Base-by-base conservation (phyloP, 2,329 filamentous ascomycete species). In the Claviceps cyperi region DNA sequence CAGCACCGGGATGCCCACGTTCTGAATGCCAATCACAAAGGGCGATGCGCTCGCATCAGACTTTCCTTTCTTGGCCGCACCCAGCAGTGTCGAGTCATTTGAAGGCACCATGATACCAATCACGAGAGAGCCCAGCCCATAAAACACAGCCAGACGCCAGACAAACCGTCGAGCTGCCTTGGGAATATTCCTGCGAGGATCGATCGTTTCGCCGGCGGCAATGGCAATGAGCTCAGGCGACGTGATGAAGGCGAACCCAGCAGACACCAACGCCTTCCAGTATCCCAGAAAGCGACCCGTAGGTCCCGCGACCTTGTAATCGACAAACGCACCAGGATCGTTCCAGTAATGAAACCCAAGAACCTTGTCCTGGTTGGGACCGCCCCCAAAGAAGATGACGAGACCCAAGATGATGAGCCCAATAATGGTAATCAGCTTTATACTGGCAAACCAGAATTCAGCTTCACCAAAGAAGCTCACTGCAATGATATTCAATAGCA, bases 1-100 rank as follows among this genome's bases (percentile, higher is more conserved):
- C 2, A 86, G 72, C 1, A 72, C 75, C 2, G 68, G 65, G 57
- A 90, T 86, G 11, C 77, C 73, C 5, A 83, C 73, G 21, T 76
- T 70, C 60, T 80, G 73, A 66, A 87, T 86, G 35, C 83, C 82
- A 55, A 81, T 76, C 47, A 81, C 78, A 63, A 81, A 79, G 1
- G 81, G 81, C 35, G 76, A 81, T 2, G 78, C 75, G 8, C 72
- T 74, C 8, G 79, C 59, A 57, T 76, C 70, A 55, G 81, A 80
- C 24, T 43, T 53, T 43, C 51, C 51, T 8, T 2, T 38, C 5
- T 51, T 35, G 39, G 47, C 35, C 46, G 71, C 74, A 36, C 67
- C 68, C 3, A 80, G 73, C 54, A 91, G 73, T 7, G 73, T 71
- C 0, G 67, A 55, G 57, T 90, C 78, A 53, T 86, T 73, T 59